Evolutionary conservation across 2,329 filamentous ascomycete species (phyloP).

Genomic region (Calonectria naviculata): DNA sequence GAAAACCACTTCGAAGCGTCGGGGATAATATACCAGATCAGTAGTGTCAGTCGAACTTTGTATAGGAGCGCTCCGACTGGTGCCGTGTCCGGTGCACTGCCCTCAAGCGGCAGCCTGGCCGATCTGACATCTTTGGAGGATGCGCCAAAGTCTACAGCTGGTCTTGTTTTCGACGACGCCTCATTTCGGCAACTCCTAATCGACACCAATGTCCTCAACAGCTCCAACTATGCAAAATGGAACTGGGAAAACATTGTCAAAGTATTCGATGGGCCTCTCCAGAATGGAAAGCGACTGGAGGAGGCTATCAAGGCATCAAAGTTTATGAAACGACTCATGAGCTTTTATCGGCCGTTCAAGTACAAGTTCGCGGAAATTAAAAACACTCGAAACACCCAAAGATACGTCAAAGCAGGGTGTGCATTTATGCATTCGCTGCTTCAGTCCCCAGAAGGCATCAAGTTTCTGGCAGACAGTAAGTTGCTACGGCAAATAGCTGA

Average conservation of each 20-base stretch:
- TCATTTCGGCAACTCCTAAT: constrained; percentile 74
- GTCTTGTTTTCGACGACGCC: constrained; percentile 66
- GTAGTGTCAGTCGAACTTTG: constrained; percentile 93
- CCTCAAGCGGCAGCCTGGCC: constrained; percentile 57
- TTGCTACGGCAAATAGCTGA: constrained; percentile 93
- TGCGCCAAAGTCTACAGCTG: constrained; percentile 61
- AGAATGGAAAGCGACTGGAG: constrained; percentile 90
- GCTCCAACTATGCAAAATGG: constrained; percentile 94
- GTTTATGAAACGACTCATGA: constrained; percentile 93
- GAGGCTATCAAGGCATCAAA: constrained; percentile 96
- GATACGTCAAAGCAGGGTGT: constrained; percentile 92
- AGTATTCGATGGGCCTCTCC: constrained; percentile 91
- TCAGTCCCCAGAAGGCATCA: constrained; percentile 85
- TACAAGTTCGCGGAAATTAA: constrained; percentile 91
- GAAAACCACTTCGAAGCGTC: constrained; percentile 84
- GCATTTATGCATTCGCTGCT: constrained; percentile 87
- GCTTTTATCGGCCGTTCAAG: constrained; percentile 97
- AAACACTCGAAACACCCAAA: constrained; percentile 92
- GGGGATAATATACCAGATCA: constrained; percentile 96
- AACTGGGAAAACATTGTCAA: constrained; percentile 94
- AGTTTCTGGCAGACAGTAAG: constrained; percentile 91
- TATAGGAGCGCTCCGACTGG: constrained; percentile 77
- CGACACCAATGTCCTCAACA: constrained; percentile 88
- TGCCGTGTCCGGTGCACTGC: constrained; percentile 49
- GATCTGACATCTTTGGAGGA: constrained; percentile 66